Conservation (phyloP, 164 flowering plant species). For the Pachysandra terminalis region DNA sequence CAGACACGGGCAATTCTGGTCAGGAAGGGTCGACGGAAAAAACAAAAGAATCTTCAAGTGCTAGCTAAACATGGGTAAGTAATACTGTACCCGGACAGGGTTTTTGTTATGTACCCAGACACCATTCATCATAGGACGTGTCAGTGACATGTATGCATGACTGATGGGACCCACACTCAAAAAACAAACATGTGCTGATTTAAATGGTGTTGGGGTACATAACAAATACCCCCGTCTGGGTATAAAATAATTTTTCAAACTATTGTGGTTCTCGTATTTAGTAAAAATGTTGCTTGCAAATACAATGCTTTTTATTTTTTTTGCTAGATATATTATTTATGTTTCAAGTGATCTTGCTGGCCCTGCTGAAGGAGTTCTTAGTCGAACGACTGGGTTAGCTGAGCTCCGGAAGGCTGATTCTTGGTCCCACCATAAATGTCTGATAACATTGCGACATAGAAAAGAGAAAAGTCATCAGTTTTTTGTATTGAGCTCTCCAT, state of each 20-base stretch:
- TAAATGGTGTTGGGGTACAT: no score
- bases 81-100: no score
- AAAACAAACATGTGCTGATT: no score
- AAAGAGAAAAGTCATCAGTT: neutral
- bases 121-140: no score
- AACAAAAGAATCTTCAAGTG: conserved; percentile 50
- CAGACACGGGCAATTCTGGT: conserved; percentile 40
- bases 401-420: neutral
- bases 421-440: neutral
- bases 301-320: neutral
- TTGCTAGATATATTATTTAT: neutral
- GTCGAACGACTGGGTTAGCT: neutral
- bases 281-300: neutral
- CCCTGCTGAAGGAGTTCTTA: neutral
- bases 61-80: conserved; percentile 23
- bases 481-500: neutral
- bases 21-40: conserved; percentile 42
- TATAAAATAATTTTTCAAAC: no score
- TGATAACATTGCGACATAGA: neutral
- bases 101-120: no score
- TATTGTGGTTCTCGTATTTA: no score
- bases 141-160: no score
- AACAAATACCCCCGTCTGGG: no score
- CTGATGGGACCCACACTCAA: no score
- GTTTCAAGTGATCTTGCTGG: neutral